Percentiles rank a stretch among this genome's conserved stretches.
phyloP scores from a whole-genome alignment of 805 yeast species.

The Teunomyces kruisii region DNA sequence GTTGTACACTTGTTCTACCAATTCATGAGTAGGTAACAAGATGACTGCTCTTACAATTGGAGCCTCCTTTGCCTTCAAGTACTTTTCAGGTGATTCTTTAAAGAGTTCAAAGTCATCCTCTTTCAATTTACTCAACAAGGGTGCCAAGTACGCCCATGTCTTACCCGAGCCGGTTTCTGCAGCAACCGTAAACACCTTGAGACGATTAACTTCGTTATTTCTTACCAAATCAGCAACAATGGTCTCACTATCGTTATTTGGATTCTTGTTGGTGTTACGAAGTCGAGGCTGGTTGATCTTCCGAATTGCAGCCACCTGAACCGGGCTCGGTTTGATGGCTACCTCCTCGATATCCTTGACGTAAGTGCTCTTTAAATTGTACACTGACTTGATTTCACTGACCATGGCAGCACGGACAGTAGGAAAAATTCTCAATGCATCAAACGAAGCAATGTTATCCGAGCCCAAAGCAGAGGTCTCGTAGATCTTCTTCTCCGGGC shows the following conservation, averaged over 20 bases:
- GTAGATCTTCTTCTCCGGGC: slow-evolving; percentile 11
- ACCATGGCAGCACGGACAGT: slow-evolving; percentile 61
- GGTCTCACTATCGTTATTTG: slow-evolving; percentile 20
- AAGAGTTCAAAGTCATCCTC: slow-evolving; percentile 47
- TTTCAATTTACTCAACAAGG: slow-evolving; percentile 66
- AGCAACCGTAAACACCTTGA: slow-evolving; percentile 74
- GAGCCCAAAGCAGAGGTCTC: slow-evolving; percentile 18
- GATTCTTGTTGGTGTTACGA: slow-evolving; percentile 19
- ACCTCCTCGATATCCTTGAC: slow-evolving; percentile 29
- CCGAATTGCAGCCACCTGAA: slow-evolving; percentile 75
- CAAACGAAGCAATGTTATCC: slow-evolving; percentile 58
- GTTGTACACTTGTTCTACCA: slow-evolving; percentile 73
- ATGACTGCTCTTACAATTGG: slow-evolving; percentile 63
- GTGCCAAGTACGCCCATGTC: slow-evolving; percentile 86
- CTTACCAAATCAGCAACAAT: slow-evolving; percentile 27
- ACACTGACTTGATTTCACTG: slow-evolving; percentile 47
- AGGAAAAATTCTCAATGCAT: slow-evolving; percentile 66
- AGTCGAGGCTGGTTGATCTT: slow-evolving; percentile 46
- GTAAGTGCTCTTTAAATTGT: slow-evolving; percentile 34
- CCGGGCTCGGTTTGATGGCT: slow-evolving; percentile 64
- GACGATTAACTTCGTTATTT: slow-evolving; percentile 28
- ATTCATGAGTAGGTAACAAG: slow-evolving; percentile 87
- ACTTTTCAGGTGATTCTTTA: slow-evolving; percentile 16
- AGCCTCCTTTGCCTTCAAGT: slow-evolving; percentile 21
- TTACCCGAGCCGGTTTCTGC: slow-evolving; percentile 98